Conservation (phyloP, 352 stramenopile species). For the Phytophthora boehmeriae region DNA sequence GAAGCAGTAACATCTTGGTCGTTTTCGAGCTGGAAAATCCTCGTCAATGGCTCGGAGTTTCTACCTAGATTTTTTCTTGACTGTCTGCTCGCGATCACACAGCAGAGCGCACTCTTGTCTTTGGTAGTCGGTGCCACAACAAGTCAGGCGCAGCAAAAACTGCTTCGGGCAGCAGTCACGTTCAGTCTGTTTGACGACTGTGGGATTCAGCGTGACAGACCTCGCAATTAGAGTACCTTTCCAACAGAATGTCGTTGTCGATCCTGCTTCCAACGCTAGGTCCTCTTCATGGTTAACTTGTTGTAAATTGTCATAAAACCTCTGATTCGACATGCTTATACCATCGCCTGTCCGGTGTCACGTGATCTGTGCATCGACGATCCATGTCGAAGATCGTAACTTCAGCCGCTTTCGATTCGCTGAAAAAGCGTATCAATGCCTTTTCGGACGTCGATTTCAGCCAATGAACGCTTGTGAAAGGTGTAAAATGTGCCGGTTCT, state of each 20-base stretch:
- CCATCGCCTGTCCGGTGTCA: conserved; percentile 13
- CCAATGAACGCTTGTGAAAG: background rate
- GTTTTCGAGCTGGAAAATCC: conserved; percentile 1
- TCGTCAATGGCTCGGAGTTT: background rate
- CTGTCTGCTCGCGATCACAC: conserved; percentile 12
- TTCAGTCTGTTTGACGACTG: conserved; percentile 2
- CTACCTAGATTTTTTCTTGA: background rate
- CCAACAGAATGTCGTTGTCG: background rate
- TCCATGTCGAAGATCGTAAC: background rate
- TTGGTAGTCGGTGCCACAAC: conserved; percentile 1
- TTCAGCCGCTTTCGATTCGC: background rate
- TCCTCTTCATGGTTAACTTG: background rate
- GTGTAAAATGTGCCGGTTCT: background rate
- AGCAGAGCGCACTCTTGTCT: conserved; percentile 4
- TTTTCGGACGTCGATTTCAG: background rate
- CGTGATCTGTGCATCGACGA: background rate
- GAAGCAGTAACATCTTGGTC: conserved; percentile 8
- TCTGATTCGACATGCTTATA: background rate
- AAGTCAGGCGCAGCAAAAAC: conserved; percentile 21
- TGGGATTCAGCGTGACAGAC: background rate
- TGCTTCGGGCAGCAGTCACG: conserved; percentile 3
- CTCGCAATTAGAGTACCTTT: background rate
- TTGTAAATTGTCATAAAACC: conserved; percentile 10
- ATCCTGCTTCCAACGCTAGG: no score
- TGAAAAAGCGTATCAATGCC: background rate